Evolutionary conservation across 169 alveolate genomes (phyloP), one percentile per base, ranked within the genome.

Genomic region (Plasmodium adleri): DNA sequence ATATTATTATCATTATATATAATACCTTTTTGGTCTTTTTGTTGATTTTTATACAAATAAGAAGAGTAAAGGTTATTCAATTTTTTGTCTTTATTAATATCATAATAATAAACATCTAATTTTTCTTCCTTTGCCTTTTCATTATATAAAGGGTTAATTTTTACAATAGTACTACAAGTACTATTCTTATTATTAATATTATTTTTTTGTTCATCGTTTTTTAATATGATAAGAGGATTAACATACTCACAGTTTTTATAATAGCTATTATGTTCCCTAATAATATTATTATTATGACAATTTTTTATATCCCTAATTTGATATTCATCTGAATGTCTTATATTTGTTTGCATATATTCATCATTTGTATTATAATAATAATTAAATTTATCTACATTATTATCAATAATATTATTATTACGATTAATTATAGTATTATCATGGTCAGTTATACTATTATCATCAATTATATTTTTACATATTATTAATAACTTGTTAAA

Each of bases 381-480:
- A 10, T 73, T 20, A 0, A 56, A 68, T 13, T 12, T 62, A 8
- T 3, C 50, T n/a, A 54, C 8, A 52, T 3, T n/a, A 6, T 22
- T 15, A 3, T 73, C 67, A 22, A 54, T 15, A 52, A 1, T 32
- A 15, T 22, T 47, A 3, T 56, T 22, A 20, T 49, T 9, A 7
- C 0, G 28, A 4, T 72, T 45, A 10, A 17, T 15, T 0, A 22
- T 58, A n/a, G 0, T 58, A n/a, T 45, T 60, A 26, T 62, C 64
- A 64, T 74, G 32, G 17, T 74, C 59, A 39, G 5, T 28, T 9
- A 43, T 17, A 1, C 54, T 56, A 13, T 75, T 62, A 0, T 75
- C 88, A 0, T 75, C 71, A 1, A 75, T 75, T 63, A 75, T 75
- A 47, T 75, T 75, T 22, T 63, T 75, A 49, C 88, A 75, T 54